Percentiles rank a stretch among this genome's conserved stretches.
Conservation (phyloP, 2,329 filamentous ascomycete genomes). For the Aspergillus spinulosporus region DNA sequence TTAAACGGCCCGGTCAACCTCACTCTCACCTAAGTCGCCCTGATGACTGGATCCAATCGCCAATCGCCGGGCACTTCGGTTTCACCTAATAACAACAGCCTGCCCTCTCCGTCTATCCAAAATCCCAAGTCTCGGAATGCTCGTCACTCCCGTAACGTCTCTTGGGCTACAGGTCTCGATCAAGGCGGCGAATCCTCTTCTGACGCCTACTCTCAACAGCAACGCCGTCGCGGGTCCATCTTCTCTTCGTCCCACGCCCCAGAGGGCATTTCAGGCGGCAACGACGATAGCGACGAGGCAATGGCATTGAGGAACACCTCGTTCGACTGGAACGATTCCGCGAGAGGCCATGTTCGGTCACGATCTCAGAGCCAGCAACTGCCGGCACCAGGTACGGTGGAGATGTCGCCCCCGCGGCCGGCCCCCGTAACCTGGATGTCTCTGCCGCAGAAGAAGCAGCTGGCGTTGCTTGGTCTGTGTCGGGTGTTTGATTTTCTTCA, state of each 20-base stretch:
- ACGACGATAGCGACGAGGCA: constrained; percentile 24
- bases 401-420: constrained; percentile 18
- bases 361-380: constrained; percentile 34
- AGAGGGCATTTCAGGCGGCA: constrained; percentile 30
- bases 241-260: constrained; percentile 34
- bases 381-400: constrained; percentile 23
- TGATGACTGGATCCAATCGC: constrained; percentile 21
- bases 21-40: constrained; percentile 13
- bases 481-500: constrained; percentile 45
- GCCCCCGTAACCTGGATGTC: constrained; percentile 43
- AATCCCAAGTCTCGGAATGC: constrained; percentile 34
- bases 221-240: constrained; percentile 36
- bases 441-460: constrained; percentile 40
- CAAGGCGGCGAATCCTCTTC: constrained; percentile 31
- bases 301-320: constrained; percentile 36
- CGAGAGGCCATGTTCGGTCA: constrained; percentile 27
- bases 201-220: constrained; percentile 18
- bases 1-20: constrained; percentile 7
- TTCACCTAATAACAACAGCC: constrained; percentile 21
- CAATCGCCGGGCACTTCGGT: constrained; percentile 18
- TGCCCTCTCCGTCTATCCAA: constrained; percentile 22
- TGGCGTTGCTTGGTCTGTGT: constrained; percentile 39
- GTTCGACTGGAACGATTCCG: constrained; percentile 28
- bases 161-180: constrained; percentile 38
- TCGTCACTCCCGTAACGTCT: constrained; percentile 37